A percentile compares a stretch with the other conserved stretches of the same genome.
Conservation (phyloP, 1,284 basidiomycete species). For the Irpex sp. region DNA sequence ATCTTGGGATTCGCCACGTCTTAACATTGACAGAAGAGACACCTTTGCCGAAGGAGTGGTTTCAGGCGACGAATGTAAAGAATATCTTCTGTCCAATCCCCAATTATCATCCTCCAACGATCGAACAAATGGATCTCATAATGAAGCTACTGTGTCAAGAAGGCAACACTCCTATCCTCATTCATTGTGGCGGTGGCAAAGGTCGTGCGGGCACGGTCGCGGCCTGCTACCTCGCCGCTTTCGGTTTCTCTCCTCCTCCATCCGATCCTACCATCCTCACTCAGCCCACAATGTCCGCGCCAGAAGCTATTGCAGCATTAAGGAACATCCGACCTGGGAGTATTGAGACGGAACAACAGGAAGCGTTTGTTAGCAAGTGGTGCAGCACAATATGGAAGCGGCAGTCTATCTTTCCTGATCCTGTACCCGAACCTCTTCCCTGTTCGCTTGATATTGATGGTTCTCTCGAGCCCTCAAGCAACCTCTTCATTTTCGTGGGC, state of each 20-base stretch:
- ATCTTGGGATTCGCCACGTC: slow-evolving; percentile 52
- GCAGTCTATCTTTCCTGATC: slow-evolving; percentile 42
- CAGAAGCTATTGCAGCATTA: slow-evolving; percentile 43
- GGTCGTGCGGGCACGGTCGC: slow-evolving; percentile 60
- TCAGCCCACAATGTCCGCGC: slow-evolving; percentile 45
- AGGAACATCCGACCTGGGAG: slow-evolving; percentile 50
- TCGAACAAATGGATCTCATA: slow-evolving; percentile 59
- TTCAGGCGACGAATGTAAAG: slow-evolving; percentile 36
- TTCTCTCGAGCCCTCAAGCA: slow-evolving; percentile 26
- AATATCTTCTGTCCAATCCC: slow-evolving; percentile 56
- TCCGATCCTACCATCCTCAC: slow-evolving; percentile 23
- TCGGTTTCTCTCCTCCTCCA: slow-evolving; percentile 42
- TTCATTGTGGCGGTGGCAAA: slow-evolving; percentile 63
- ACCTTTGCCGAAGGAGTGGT: slow-evolving; percentile 47
- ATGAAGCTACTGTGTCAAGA: slow-evolving; percentile 42
- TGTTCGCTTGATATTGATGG: slow-evolving; percentile 45
- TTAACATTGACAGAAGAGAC: slow-evolving; percentile 57
- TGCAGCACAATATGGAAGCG: slow-evolving; percentile 59
- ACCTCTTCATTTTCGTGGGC: slow-evolving; percentile 53
- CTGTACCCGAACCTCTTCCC: slow-evolving; percentile 45
- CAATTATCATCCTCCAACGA: slow-evolving; percentile 49
- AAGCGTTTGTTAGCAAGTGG: slow-evolving; percentile 52
- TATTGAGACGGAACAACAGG: slow-evolving; percentile 53
- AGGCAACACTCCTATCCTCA: slow-evolving; percentile 43
- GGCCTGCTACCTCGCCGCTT: slow-evolving; percentile 56